Conservation (phyloP, 139 green algal genomes). For the Ulvella scutata region DNA sequence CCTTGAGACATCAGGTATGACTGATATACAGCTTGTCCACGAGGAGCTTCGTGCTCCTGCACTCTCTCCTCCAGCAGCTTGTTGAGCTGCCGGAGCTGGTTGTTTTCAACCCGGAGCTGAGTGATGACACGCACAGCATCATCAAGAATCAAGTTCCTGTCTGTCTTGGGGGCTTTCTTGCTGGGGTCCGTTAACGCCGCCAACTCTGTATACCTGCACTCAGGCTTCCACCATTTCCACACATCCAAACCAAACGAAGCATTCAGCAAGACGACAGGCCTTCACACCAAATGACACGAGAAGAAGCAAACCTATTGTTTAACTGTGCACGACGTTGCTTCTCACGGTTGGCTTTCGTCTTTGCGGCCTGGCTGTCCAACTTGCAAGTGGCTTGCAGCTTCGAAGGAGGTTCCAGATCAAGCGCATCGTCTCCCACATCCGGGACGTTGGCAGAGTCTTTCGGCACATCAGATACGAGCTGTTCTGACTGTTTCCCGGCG, state of each 20-base stretch:
- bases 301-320: conserved; percentile 38
- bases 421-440: background rate
- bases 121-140: conserved; percentile 49
- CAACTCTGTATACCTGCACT: conserved; percentile 35
- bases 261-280: background rate
- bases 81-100: conserved; percentile 49
- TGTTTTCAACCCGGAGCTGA: conserved; percentile 38
- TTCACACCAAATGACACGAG: background rate
- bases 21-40: conserved; percentile 31
- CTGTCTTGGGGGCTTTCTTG: conserved; percentile 44
- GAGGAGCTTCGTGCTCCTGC: conserved; percentile 27
- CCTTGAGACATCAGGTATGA: conserved; percentile 17
- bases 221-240: too few species aligned
- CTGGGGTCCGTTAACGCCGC: conserved; percentile 39
- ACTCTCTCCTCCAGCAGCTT: conserved; percentile 65
- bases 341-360: conserved; percentile 50
- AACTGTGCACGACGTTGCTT: conserved; percentile 52
- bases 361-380: conserved; percentile 13
- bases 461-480: background rate
- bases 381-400: background rate
- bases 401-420: background rate
- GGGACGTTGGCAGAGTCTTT: background rate
- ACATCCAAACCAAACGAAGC: background rate
- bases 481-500: background rate
- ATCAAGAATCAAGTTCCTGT: conserved; percentile 47